Conservation (phyloP, 2,329 filamentous ascomycete species). For the Annulohypoxylon truncatum region DNA sequence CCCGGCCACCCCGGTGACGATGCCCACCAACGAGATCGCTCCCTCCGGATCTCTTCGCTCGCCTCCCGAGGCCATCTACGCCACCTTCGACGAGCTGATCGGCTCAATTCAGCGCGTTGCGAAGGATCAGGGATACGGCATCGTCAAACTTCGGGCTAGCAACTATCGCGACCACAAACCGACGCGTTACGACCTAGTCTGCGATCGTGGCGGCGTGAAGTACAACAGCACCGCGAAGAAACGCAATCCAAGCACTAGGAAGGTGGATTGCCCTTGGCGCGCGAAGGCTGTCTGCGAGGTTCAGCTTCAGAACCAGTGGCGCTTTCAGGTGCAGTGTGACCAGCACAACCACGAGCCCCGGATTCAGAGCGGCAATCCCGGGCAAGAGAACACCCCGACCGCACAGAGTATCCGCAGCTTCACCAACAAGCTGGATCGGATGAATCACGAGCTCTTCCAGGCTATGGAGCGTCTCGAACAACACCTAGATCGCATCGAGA, state of each 20-base stretch:
- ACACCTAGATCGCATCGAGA: conserved; percentile 63
- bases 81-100: conserved; percentile 69
- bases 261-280: conserved; percentile 72
- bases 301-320: conserved; percentile 71
- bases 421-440: conserved; percentile 69
- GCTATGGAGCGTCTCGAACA: conserved; percentile 64
- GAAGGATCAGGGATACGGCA: conserved; percentile 71
- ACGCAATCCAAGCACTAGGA: conserved; percentile 71
- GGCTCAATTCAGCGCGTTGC: conserved; percentile 68
- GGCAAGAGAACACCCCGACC: conserved; percentile 68
- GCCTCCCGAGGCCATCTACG: conserved; percentile 70
- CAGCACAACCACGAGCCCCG: conserved; percentile 72
- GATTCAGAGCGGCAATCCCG: conserved; percentile 63
- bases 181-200: conserved; percentile 71
- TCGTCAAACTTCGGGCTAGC: conserved; percentile 71
- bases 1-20: conserved; percentile 45
- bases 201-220: conserved; percentile 72
- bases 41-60: conserved; percentile 50
- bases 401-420: conserved; percentile 68
- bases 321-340: conserved; percentile 70
- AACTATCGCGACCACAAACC: conserved; percentile 73
- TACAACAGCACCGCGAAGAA: conserved; percentile 74
- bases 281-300: conserved; percentile 74
- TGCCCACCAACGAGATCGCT: conserved; percentile 42
- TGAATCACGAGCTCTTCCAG: conserved; percentile 67